phyloP scores from a whole-genome alignment of 2,329 filamentous ascomycete species.

The Magnaporthales sp. region DNA sequence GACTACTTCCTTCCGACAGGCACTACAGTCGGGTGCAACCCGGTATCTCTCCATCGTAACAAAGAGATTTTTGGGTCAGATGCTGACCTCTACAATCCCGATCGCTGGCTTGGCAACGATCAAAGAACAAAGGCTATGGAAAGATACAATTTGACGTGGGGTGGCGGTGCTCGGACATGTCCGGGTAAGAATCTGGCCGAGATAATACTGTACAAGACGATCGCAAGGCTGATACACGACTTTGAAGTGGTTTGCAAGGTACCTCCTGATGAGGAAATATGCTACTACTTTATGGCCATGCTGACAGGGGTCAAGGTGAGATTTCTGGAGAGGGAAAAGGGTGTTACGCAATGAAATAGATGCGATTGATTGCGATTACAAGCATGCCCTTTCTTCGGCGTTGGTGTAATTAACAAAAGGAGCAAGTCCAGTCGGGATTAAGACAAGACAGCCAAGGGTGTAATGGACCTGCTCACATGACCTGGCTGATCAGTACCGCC shows the following conservation, averaged over 20 bases:
- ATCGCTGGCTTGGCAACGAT: conserved; percentile 34
- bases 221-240: conserved; percentile 29
- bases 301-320: conserved; percentile 34
- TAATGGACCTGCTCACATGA: background rate
- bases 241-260: conserved; percentile 32
- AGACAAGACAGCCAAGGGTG: background rate
- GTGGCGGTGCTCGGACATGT: conserved; percentile 40
- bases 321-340: conserved; percentile 18
- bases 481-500: background rate
- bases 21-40: conserved; percentile 41
- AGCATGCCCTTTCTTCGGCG: no score
- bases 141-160: conserved; percentile 40
- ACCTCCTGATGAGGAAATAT: conserved; percentile 28
- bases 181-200: conserved; percentile 43
- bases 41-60: conserved; percentile 41
- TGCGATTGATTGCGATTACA: background rate
- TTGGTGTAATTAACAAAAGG: no score
- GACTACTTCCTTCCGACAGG: conserved; percentile 31
- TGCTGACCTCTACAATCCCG: conserved; percentile 32
- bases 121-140: conserved; percentile 30
- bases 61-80: conserved; percentile 37
- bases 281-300: conserved; percentile 44
- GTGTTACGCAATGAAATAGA: background rate
- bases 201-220: conserved; percentile 35
- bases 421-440: no score